Conservation (phyloP, 768 basidiomycete genomes). For the Suillus spraguei region DNA sequence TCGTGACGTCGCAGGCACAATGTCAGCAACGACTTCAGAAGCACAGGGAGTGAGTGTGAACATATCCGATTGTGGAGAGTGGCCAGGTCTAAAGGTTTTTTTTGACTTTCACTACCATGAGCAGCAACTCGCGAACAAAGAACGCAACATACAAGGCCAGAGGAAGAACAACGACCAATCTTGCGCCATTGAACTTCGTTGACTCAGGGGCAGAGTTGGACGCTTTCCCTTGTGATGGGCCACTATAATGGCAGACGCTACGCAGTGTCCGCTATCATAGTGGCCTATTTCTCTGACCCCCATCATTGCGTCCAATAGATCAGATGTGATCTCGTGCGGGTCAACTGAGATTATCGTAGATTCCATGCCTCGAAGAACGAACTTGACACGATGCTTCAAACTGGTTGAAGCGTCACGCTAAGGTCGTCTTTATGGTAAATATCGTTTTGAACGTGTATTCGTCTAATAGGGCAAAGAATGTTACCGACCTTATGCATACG, state of each 20-base stretch:
- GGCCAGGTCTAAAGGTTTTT: background rate
- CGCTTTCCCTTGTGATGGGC: background rate
- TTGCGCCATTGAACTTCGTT: background rate
- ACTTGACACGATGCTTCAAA: too few species aligned
- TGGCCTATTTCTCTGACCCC: background rate
- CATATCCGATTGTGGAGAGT: too few species aligned
- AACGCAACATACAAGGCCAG: background rate
- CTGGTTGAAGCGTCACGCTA: too few species aligned
- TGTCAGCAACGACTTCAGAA: background rate
- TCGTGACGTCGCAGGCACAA: background rate
- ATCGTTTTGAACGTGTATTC: too few species aligned
- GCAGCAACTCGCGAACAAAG: background rate
- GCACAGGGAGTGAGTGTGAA: background rate
- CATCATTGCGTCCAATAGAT: background rate
- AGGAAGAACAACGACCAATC: background rate
- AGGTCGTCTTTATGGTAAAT: too few species aligned
- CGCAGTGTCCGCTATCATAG: background rate
- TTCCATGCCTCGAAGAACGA: background rate
- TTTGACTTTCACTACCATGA: background rate
- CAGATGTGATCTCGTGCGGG: background rate
- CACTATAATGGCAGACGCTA: background rate
- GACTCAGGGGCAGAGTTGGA: background rate
- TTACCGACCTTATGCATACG: too few species aligned
- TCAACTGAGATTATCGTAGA: background rate
- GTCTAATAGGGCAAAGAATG: too few species aligned